A percentile compares a stretch with the other conserved stretches of the same genome.
phyloP scores from a whole-genome alignment of 352 stramenopile genomes.

The Globisporangium abappressorium region DNA sequence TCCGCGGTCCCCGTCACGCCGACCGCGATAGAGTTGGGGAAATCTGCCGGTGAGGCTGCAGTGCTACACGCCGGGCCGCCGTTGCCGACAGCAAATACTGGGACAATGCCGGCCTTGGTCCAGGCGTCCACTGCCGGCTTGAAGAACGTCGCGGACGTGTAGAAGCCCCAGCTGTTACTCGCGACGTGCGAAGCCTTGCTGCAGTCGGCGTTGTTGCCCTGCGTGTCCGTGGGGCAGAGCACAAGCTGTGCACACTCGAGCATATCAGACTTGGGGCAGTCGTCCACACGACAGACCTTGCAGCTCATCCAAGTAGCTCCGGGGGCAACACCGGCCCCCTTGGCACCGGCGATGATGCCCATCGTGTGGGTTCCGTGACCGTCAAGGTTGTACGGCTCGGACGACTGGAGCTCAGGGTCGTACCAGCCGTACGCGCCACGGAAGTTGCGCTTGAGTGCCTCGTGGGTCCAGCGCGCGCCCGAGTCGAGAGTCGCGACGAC shows the following conservation, averaged over 20 bases:
- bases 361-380: conserved; percentile 20
- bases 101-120: conserved; percentile 26
- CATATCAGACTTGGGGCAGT: conserved; percentile 7
- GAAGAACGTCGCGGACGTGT: conserved; percentile 8
- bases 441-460: conserved; percentile 22
- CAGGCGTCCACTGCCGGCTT: conserved; percentile 17
- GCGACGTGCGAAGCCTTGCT: conserved; percentile 15
- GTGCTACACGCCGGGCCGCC: conserved; percentile 22
- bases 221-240: conserved; percentile 1
- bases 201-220: conserved; percentile 10
- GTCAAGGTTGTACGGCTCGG: conserved; percentile 17
- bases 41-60: conserved; percentile 23
- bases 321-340: conserved; percentile 19
- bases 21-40: conserved; percentile 30
- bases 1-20: conserved; percentile 23
- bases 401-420: conserved; percentile 17
- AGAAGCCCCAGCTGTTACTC: conserved; percentile 22
- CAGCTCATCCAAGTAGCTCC: conserved; percentile 16
- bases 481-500: conserved; percentile 22
- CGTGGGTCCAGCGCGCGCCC: conserved; percentile 18
- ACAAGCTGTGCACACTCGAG: conserved; percentile 9
- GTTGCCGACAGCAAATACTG: conserved; percentile 21
- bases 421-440: conserved; percentile 17
- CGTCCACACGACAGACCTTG: conserved; percentile 16
- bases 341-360: conserved; percentile 15